Percentiles rank a stretch among this genome's conserved stretches.
phyloP scores from a whole-genome alignment of 306 rosid species.

The Quercus robur region DNA sequence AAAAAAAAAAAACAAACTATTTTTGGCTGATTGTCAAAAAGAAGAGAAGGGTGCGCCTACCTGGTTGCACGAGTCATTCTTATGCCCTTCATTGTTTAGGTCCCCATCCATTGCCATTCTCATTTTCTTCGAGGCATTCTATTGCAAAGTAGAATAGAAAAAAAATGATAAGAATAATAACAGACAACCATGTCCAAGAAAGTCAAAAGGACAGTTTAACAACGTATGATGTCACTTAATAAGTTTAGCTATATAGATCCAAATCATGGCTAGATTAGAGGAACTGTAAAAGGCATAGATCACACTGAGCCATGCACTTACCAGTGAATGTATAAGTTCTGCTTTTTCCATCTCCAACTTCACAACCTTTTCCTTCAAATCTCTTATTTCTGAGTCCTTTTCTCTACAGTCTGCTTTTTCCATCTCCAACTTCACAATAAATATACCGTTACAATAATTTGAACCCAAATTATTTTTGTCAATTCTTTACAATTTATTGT shows the following conservation, averaged over 20 bases:
- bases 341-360: conserved; percentile 19
- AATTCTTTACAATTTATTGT: too few species aligned
- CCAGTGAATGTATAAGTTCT: conserved; percentile 53
- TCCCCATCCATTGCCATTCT: conserved; percentile 8
- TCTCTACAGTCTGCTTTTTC: too few species aligned
- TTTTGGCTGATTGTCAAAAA: background rate
- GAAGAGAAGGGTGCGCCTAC: conserved; percentile 27
- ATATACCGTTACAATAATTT: too few species aligned
- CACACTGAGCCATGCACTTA: conserved; percentile 18
- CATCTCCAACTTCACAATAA: too few species aligned
- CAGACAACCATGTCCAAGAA: background rate
- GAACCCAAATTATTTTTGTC: too few species aligned
- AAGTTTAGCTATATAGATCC: too few species aligned
- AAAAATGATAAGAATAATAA: too few species aligned
- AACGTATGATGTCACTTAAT: too few species aligned
- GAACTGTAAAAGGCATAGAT: background rate
- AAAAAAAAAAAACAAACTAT: too few species aligned
- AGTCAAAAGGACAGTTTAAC: background rate
- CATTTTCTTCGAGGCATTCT: conserved; percentile 51
- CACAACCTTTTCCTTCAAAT: too few species aligned
- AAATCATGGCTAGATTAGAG: too few species aligned
- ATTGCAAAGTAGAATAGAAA: conserved; percentile 3
- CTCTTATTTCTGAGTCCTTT: too few species aligned
- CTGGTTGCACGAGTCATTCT: conserved; percentile 54
- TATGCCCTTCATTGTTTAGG: conserved; percentile 35